Conservation (phyloP, 2,329 filamentous ascomycete species). For the Xylaria sp. region DNA sequence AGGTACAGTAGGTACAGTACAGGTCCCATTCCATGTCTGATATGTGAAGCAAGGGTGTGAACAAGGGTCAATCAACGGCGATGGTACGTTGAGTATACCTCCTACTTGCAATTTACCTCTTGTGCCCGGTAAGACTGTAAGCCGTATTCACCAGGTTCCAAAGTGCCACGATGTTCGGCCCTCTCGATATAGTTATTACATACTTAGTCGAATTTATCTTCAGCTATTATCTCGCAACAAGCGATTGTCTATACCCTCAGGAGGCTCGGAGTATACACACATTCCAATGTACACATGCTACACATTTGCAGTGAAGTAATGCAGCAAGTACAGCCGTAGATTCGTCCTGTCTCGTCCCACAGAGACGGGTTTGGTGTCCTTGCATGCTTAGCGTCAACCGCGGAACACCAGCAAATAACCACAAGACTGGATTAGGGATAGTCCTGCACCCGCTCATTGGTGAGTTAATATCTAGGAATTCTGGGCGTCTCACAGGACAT, state of each 20-base stretch:
- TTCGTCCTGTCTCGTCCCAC: slow-evolving; percentile 15
- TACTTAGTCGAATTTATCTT: not conserved
- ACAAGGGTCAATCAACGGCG: not conserved
- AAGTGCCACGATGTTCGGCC: not conserved
- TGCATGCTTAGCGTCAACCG: slow-evolving; percentile 25
- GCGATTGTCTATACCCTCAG: no score
- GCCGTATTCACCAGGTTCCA: not conserved
- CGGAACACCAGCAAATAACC: slow-evolving; percentile 4
- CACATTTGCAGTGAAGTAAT: not conserved
- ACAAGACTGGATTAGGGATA: slow-evolving; percentile 19
- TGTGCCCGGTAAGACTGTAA: no score
- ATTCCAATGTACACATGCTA: not conserved
- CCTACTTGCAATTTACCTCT: no score
- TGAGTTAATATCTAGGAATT: slow-evolving; percentile 8
- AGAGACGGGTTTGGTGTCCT: slow-evolving; percentile 18
- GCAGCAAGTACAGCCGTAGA: not conserved
- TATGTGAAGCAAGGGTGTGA: slow-evolving; percentile 12
- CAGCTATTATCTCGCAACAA: not conserved
- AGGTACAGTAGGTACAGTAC: not conserved
- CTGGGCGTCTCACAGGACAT: not conserved
- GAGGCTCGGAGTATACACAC: no score
- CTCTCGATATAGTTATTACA: not conserved
- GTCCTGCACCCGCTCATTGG: not conserved
- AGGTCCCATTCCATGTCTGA: slow-evolving; percentile 16
- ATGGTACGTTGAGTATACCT: no score